Evolutionary conservation across 1,139 yeast genomes (phyloP), one percentile per base, ranked within the genome.

Genomic region (Kodamaea derodonti): DNA sequence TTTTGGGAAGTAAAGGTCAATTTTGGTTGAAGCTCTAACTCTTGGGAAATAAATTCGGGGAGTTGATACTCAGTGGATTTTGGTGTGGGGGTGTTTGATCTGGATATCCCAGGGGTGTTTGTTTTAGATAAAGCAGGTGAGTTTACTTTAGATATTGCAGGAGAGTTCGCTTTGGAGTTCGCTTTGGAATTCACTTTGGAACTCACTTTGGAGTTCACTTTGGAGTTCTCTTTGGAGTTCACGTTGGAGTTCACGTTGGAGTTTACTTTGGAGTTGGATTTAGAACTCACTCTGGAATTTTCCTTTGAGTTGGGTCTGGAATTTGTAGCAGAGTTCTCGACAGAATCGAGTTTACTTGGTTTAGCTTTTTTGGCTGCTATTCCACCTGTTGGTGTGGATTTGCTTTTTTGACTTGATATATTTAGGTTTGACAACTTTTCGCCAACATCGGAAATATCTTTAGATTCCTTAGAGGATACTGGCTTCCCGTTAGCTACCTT

Each of bases 1-100:
- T 63, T 58, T 46, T 80, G 47, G 20, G 69, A 58, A 12, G 72
- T 72, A 45, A 75, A 80, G 1, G 65, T 56, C 25, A 78, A 56
- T 38, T 64, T 65, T 5, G 80, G 75, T 25, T 48, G 49, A 3
- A 50, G 30, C 15, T 35, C 28, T 7, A 31, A 16, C 13, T 38
- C 38, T n/a, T 32, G 31, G 2, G 36, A 26, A n/a, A 38, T 35
- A 26, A 38, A 38, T 6, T 29, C 33, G 4, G 41, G 31, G 12
- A 38, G 16, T 12, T 25, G 28, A 27, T 38, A 33, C 13, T 35
- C 38, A 12, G 26, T 35, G 4, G 16, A 22, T 16, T 29, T 24
- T 9, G 18, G 28, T 13, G 24, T 3, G 22, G 22, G 22, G 9
- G 22, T 18, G 22, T 9, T 18, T 18, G 22, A 7, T 7, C 22